Base-by-base conservation (phyloP, 495 filamentous ascomycete genomes). In the Annulohypoxylon stygium region DNA sequence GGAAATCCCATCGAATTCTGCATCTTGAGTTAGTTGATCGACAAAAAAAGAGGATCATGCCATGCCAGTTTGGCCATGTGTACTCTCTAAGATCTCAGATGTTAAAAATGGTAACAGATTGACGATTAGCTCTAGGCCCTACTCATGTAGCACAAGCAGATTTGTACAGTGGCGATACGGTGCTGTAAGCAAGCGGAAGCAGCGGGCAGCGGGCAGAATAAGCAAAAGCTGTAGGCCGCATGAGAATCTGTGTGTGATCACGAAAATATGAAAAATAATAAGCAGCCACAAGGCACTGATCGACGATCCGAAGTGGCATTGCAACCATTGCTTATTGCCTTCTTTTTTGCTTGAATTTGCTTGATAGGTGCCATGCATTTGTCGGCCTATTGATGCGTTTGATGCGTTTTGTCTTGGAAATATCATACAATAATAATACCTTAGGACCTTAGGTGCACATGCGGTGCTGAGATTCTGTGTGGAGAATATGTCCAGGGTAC, bases 51-150 rank as follows among this genome's bases (percentile, higher is more conserved):
- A 45, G 57, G 47, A 48, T 26, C 71, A 74, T 63, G 67, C 26
- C 67, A 70, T 70, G 62, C 50, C 50, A 67, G 59, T 63, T 43
- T 64, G 20, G 64, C 64, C 71, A 74, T 74, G 71, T 67, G 66
- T 60, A 16, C 33, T 55, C 54, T 23, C 50, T 43, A 65, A 71
- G 67, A 75, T 71, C 72, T 75, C 18, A 51, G 26, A 58, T 23
- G 63, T 59, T 64, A 62, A 74, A 67, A 63, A 63, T 59, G 63
- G 72, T 33, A 67, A 68, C 63, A 70, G 67, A 75, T 75, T 67
- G 34, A 75, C 67, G 50, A 67, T 37, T 61, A 39, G 37, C 43
- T 62, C 61, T 57, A 69, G 53, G 57, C 54, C 55, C 55, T 54
- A 50, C 33, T 37, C 33, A 37, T 43, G 30, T 30, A 30, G 30